Evolutionary conservation across 2,329 filamentous ascomycete genomes (phyloP).

Genomic region (Colletotrichum horii): DNA sequence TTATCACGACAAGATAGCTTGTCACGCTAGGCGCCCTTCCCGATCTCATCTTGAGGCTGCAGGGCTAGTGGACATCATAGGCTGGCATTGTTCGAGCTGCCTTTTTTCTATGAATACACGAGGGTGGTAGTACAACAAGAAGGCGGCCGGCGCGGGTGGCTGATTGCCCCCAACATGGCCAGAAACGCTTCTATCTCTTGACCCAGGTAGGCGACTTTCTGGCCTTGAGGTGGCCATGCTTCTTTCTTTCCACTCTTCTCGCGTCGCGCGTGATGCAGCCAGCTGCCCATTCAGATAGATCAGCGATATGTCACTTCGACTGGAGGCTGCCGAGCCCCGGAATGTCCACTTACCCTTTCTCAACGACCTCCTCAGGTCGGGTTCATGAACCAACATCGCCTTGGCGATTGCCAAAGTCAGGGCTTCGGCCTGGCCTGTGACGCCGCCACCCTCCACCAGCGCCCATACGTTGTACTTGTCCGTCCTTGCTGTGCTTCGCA

Average conservation of each 20-base stretch:
- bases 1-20: not conserved
- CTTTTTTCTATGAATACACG: conserved; percentile 21
- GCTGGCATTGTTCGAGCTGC: conserved; percentile 16
- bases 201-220: conserved; percentile 99
- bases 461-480: conserved; percentile 99
- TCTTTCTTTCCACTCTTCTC: conserved; percentile 96
- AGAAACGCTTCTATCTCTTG: conserved; percentile 65
- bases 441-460: conserved; percentile 82
- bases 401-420: conserved; percentile 89
- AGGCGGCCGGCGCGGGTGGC: not conserved
- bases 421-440: conserved; percentile 94
- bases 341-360: conserved; percentile 76
- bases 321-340: not conserved
- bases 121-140: conserved; percentile 14
- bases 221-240: conserved; percentile 93
- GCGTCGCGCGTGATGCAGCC: conserved; percentile 91
- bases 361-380: conserved; percentile 84
- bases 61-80: conserved; percentile 8
- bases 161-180: not conserved
- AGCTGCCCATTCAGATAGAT: conserved; percentile 62
- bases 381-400: conserved; percentile 89
- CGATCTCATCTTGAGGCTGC: not conserved
- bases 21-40: not conserved
- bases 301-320: conserved; percentile 37
- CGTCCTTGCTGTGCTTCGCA: conserved; percentile 80